Evolutionary conservation across 2,329 filamentous ascomycete genomes (phyloP).

Genomic region (Lojkania enalia): DNA sequence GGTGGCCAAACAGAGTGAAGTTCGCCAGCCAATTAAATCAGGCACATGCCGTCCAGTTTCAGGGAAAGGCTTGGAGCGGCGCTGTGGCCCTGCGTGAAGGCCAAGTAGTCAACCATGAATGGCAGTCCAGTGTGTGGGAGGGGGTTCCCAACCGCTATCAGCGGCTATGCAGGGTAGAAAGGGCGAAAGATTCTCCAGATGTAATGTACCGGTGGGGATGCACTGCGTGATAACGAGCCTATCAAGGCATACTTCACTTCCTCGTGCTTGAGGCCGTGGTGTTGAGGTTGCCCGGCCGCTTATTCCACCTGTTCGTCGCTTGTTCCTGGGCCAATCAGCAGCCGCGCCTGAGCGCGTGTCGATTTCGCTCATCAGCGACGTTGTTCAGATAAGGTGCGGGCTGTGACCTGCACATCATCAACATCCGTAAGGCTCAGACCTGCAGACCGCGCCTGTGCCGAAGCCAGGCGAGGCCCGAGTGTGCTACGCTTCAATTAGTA

Average conservation of each 20-base stretch:
- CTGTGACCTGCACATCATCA: conserved; percentile 16
- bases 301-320: conserved; percentile 25
- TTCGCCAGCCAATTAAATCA: conserved; percentile 37
- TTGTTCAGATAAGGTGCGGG: conserved; percentile 18
- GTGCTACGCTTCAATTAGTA: no score
- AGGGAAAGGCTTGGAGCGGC: conserved; percentile 20
- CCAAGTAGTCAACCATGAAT: conserved; percentile 16
- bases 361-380: conserved; percentile 14
- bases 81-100: conserved; percentile 18
- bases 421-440: neutral
- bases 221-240: conserved; percentile 22
- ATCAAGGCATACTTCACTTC: conserved; percentile 29
- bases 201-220: conserved; percentile 14
- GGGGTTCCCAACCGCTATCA: conserved; percentile 23
- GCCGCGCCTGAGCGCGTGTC: conserved; percentile 27
- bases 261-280: conserved; percentile 40
- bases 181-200: conserved; percentile 34
- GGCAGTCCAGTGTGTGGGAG: conserved; percentile 11
- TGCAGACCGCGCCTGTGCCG: neutral
- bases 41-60: conserved; percentile 35
- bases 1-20: conserved; percentile 12
- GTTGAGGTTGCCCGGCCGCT: conserved; percentile 35
- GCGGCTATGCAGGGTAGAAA: conserved; percentile 38
- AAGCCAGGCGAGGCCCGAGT: conserved; percentile 22
- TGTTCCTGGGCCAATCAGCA: conserved; percentile 32